Percentiles rank a stretch among this genome's conserved stretches.
Evolutionary conservation across 371 early-diverging fungal species (phyloP).

Genomic region (Mucor ambiguus): DNA sequence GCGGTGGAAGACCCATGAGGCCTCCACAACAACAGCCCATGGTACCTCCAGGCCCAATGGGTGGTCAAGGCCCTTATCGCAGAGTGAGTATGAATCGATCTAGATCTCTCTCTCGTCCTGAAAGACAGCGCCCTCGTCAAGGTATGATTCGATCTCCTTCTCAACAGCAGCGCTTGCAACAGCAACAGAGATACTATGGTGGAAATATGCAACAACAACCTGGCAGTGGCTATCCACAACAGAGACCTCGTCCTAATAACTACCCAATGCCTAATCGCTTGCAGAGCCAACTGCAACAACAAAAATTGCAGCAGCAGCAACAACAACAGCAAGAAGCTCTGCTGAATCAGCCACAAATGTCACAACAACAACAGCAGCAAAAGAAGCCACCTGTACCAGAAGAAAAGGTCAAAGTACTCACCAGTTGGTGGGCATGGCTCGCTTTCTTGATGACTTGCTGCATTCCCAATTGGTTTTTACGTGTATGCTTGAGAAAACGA

Average conservation of each 20-base stretch:
- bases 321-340: slow-evolving; percentile 37
- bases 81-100: slow-evolving; percentile 38
- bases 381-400: slow-evolving; percentile 27
- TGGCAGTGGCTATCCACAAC: not conserved
- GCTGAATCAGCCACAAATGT: slow-evolving; percentile 13
- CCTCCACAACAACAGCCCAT: slow-evolving; percentile 16
- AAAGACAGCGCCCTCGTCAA: slow-evolving; percentile 47
- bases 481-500: slow-evolving; percentile 47
- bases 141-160: slow-evolving; percentile 52
- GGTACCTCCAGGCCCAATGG: slow-evolving; percentile 8
- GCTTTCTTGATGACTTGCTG: slow-evolving; percentile 61
- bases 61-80: slow-evolving; percentile 21
- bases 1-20: slow-evolving; percentile 11
- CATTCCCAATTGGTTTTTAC: slow-evolving; percentile 54
- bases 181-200: slow-evolving; percentile 11
- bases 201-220: not conserved
- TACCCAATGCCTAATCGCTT: slow-evolving; percentile 48
- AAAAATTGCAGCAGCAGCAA: slow-evolving; percentile 38
- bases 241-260: slow-evolving; percentile 23
- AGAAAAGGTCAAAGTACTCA: slow-evolving; percentile 51
- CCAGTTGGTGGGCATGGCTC: slow-evolving; percentile 55
- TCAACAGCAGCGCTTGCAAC: slow-evolving; percentile 28
- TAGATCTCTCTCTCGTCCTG: slow-evolving; percentile 48
- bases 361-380: slow-evolving; percentile 40
- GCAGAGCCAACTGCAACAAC: slow-evolving; percentile 51